These are phyloP conservation scores for Zygosaccharomyces bisporus DNA, from an alignment of 805 yeast species.

Conservation along the genomic window DNA sequence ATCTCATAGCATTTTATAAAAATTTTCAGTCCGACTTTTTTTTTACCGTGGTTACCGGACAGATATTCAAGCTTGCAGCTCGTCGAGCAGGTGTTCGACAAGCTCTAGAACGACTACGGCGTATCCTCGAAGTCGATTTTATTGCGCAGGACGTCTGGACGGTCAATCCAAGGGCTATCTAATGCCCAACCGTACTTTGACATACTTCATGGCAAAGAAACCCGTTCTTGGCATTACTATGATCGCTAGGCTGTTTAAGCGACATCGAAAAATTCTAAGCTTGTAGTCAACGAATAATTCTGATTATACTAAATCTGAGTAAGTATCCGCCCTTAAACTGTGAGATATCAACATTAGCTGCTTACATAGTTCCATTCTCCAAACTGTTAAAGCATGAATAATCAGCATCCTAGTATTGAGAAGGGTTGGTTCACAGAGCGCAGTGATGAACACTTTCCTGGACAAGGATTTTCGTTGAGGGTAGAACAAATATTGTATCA, in stretches of 20 bases:
- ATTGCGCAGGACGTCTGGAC: background rate
- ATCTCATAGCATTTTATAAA: constrained; percentile 4
- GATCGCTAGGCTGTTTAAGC: background rate
- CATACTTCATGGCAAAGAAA: no score
- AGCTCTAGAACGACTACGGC: background rate
- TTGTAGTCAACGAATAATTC: background rate
- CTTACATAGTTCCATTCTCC: background rate
- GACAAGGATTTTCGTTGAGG: constrained; percentile 71
- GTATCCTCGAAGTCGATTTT: background rate
- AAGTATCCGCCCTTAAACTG: background rate
- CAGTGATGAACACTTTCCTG: constrained; percentile 71
- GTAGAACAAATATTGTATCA: constrained; percentile 64
- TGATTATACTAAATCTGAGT: background rate
- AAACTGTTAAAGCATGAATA: constrained; percentile 2
- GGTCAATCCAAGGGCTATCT: background rate
- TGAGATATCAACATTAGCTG: no score
- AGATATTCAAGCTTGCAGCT: no score
- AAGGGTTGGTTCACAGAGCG: constrained; percentile 83
- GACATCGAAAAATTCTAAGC: background rate
- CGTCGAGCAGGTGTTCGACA: no score
- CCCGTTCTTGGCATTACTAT: background rate
- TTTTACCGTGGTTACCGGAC: constrained; percentile 10
- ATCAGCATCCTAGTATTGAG: constrained; percentile 29
- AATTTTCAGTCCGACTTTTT: constrained; percentile 13
- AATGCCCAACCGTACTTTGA: no score